A percentile compares a stretch with the other conserved stretches of the same genome.
These are phyloP conservation scores for Fusarium sp. DNA, from an alignment of 2,329 filamentous ascomycete species.

Conservation along the genomic window DNA sequence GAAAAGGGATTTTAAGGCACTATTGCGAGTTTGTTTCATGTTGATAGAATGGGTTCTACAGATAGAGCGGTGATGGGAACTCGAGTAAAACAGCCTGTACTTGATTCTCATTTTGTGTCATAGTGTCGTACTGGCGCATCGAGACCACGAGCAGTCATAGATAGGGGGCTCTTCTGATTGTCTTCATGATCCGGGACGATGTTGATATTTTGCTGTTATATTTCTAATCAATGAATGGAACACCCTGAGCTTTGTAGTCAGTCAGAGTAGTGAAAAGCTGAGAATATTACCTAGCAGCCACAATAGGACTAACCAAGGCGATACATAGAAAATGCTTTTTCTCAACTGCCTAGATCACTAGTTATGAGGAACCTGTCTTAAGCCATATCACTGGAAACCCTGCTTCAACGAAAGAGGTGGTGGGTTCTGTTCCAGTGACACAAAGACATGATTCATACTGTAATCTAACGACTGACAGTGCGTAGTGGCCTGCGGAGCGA, in stretches of 20 bases:
- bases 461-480: background rate
- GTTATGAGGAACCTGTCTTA: background rate
- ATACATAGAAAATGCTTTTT: accelerated
- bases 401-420: background rate
- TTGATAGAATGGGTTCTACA: background rate
- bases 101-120: background rate
- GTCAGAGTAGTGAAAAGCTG: background rate
- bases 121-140: background rate
- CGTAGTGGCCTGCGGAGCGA: accelerated
- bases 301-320: accelerated
- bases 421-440: background rate
- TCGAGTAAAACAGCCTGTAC: background rate
- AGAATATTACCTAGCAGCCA: background rate
- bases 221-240: accelerated
- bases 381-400: background rate
- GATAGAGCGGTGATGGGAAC: background rate
- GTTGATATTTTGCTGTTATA: background rate
- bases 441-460: background rate
- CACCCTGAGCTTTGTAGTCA: accelerated
- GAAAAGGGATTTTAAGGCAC: accelerated
- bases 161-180: accelerated
- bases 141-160: background rate
- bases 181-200: accelerated
- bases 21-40: background rate
- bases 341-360: background rate